Conservation (phyloP, 129 eudicot genomes). For the Cynara cardunculus region DNA sequence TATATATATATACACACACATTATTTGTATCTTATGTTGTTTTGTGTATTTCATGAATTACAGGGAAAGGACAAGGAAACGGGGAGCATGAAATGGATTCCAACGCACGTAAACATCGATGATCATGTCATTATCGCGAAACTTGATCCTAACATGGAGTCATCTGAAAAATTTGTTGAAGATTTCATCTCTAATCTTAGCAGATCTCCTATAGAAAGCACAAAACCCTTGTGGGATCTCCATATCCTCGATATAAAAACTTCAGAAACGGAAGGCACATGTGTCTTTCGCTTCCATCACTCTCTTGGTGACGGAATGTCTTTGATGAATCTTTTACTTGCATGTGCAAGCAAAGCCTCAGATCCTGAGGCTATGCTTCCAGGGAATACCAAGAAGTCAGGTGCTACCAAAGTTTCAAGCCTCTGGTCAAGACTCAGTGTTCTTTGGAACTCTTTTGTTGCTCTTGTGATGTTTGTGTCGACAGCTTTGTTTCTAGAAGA, state of each 20-base stretch:
- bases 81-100: conserved; percentile 33
- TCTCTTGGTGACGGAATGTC: conserved; percentile 48
- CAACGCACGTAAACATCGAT: conserved; percentile 33
- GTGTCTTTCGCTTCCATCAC: conserved; percentile 44
- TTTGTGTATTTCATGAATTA: not conserved
- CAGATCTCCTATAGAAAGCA: conserved; percentile 19
- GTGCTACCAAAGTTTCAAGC: not conserved
- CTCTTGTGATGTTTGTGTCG: conserved; percentile 23
- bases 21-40: not conserved
- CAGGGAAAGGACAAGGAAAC: conserved; percentile 24
- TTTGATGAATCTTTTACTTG: conserved; percentile 30
- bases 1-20: too few species aligned
- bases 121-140: conserved; percentile 27
- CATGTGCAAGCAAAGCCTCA: conserved; percentile 19
- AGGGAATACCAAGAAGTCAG: not conserved
- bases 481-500: conserved; percentile 36
- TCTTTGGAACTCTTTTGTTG: conserved; percentile 28
- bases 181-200: conserved; percentile 40
- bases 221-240: conserved; percentile 43
- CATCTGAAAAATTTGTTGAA: conserved; percentile 28
- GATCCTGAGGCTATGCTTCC: conserved; percentile 28
- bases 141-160: conserved; percentile 23
- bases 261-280: conserved; percentile 22
- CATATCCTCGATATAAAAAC: conserved; percentile 32
- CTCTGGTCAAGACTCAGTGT: conserved; percentile 15